Percentiles rank a stretch among this genome's conserved stretches.
These are phyloP conservation scores for Barbarea vulgaris DNA, from an alignment of 345 rosid genomes.

Conservation along the genomic window DNA sequence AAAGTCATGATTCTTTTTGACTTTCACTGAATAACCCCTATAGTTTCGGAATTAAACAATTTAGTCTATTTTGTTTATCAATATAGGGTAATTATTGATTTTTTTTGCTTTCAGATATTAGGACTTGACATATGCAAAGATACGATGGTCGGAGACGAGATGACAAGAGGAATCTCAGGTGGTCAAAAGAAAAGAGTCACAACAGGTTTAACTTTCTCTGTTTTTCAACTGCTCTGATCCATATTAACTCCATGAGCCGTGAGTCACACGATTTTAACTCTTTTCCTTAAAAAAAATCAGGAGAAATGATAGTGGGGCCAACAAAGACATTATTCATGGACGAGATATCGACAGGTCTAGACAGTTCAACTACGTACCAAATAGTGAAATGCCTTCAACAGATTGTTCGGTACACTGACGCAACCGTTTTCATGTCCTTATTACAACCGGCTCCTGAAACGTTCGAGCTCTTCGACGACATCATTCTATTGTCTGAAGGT, in stretches of 20 bases:
- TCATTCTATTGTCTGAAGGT: conserved; percentile 76
- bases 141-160: conserved; percentile 78
- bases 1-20: conserved; percentile 2
- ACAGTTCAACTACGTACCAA: conserved; percentile 88
- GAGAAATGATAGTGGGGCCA: conserved; percentile 98
- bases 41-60: neutral
- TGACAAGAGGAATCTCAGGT: conserved; percentile 86
- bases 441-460: conserved; percentile 97
- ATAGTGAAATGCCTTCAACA: conserved; percentile 89
- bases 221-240: neutral
- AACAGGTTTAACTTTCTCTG: conserved; percentile 57
- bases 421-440: conserved; percentile 74
- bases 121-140: conserved; percentile 90
- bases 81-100: neutral
- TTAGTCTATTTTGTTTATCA: conserved; percentile 7
- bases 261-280: neutral
- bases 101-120: conserved; percentile 50
- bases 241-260: conserved; percentile 8
- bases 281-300: conserved; percentile 36
- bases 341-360: conserved; percentile 93
- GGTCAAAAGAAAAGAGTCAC: conserved; percentile 91
- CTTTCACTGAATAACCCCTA: conserved; percentile 12
- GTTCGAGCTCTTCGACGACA: conserved; percentile 83
- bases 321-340: conserved; percentile 90
- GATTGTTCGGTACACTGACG: conserved; percentile 72